These are phyloP conservation scores for Tricholoma sp. DNA, from an alignment of 768 basidiomycete species.

Conservation along the genomic window DNA sequence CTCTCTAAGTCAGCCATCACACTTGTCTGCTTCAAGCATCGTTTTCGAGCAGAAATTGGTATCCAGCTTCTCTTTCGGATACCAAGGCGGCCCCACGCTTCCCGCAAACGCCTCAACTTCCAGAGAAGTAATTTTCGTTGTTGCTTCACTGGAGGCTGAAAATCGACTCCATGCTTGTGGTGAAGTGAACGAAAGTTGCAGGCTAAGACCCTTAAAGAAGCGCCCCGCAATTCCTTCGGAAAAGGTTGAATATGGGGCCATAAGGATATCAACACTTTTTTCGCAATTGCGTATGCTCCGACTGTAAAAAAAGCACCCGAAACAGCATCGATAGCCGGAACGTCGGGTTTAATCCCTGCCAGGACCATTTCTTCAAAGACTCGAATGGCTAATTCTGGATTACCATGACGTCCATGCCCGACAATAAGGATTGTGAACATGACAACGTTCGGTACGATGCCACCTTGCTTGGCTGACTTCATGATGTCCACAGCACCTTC, in stretches of 20 bases:
- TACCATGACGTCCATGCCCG: slow-evolving; percentile 59
- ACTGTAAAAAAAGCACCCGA: slow-evolving; percentile 60
- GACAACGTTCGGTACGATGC: slow-evolving; percentile 53
- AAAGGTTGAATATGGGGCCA: slow-evolving; percentile 66
- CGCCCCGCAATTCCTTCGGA: slow-evolving; percentile 41
- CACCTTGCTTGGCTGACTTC: slow-evolving; percentile 41
- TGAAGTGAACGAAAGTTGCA: slow-evolving; percentile 42
- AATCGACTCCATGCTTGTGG: slow-evolving; percentile 5
- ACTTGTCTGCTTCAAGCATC: not conserved
- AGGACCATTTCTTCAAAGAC: slow-evolving; percentile 61
- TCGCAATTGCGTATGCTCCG: slow-evolving; percentile 47
- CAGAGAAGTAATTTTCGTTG: slow-evolving; percentile 33
- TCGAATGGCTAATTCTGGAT: slow-evolving; percentile 46
- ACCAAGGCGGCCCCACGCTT: slow-evolving; percentile 2
- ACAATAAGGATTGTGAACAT: slow-evolving; percentile 77
- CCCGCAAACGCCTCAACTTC: slow-evolving; percentile 24
- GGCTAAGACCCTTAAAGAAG: slow-evolving; percentile 42
- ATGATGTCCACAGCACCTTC: slow-evolving; percentile 51
- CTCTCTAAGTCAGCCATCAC: not conserved
- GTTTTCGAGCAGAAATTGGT: not conserved
- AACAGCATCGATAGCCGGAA: slow-evolving; percentile 66
- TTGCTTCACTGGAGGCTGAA: slow-evolving; percentile 22
- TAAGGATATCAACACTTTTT: slow-evolving; percentile 47
- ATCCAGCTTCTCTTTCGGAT: not conserved
- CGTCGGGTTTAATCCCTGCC: slow-evolving; percentile 60